Base-by-base conservation (phyloP, 257 asterid species). In the Plantago elongata region DNA sequence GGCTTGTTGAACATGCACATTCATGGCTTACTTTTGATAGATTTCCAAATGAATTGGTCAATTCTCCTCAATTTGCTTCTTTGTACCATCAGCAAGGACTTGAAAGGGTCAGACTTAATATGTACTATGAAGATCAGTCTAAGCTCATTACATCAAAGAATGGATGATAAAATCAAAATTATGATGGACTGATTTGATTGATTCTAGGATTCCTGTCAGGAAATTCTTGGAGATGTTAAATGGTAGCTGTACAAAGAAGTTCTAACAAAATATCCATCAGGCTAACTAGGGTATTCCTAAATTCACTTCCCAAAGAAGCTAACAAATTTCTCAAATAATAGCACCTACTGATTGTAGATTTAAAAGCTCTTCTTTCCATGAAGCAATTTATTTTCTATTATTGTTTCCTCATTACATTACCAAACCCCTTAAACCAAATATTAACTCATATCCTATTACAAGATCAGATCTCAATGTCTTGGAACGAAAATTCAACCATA, bases 261-360 rank as follows among this genome's bases (percentile, higher is more conserved):
- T 54, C 5, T 15, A 13, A 4, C 9, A 18, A 11, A 27, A 9
- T 22, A 40, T 12, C 59, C 34, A 54, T 54, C 59, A 54, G 38
- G 59, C 34, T 27, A 54, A 54, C 18, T 15, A 54, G 5, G 58
- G 59, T 1, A 18, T 54, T 54, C 59, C 42, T 54, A 18, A 9
- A 17, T 54, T 54, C 16, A 54, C 15, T 54, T 17, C 59, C 43
- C 59, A 54, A 54, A 10, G 42, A 54, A 54, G 59, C 34, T n/a
- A n/a, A n/a, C 18, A 54, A 54, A 11, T 18, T 54, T 9, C 43
- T 54, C 38, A 54, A 9, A 42, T 18, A 54, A 18, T 54, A 54
- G 43, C 34, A 15, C 59, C 59, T 54, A 54, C 34, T 27, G 43
- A 0, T 54, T 37, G 42, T 43, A 40, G 42, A 43, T 9, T 0